Evolutionary conservation across 345 rosid genomes (phyloP).

Genomic region (Clarkia xantiana): DNA sequence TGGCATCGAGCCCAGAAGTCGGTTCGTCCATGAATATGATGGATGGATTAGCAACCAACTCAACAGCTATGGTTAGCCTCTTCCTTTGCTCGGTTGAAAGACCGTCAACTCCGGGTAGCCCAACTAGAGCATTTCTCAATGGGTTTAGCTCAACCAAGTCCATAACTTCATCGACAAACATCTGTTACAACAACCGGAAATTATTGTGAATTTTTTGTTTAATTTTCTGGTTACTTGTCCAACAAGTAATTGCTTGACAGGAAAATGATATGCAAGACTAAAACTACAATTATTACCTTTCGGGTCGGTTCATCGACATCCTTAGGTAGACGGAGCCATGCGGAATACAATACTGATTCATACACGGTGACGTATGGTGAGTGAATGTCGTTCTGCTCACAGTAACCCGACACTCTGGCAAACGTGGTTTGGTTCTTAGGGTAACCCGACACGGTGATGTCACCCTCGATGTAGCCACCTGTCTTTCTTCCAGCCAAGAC

Average conservation of each 20-base stretch:
- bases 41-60: constrained; percentile 20
- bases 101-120: constrained; percentile 9
- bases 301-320: constrained; percentile 4
- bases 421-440: constrained; percentile 10
- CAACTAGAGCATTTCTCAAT: constrained; percentile 11
- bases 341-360: constrained; percentile 13
- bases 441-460: constrained; percentile 9
- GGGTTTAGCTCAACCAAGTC: constrained; percentile 11
- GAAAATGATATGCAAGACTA: neutral
- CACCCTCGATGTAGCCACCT: constrained; percentile 10
- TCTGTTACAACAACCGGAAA: neutral
- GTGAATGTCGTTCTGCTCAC: constrained; percentile 14
- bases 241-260: neutral
- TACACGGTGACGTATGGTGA: constrained; percentile 12
- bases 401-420: constrained; percentile 8
- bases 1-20: constrained; percentile 17
- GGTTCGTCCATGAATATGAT: constrained; percentile 19
- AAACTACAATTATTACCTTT: constrained; percentile 4
- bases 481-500: constrained; percentile 16
- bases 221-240: too few relatives aligned
- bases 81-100: constrained; percentile 16
- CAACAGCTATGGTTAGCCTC: constrained; percentile 15
- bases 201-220: neutral
- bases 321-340: constrained; percentile 11
- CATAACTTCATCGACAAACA: constrained; percentile 11